Conservation (phyloP, 2,329 filamentous ascomycete species). For the Diaporthe eres region DNA sequence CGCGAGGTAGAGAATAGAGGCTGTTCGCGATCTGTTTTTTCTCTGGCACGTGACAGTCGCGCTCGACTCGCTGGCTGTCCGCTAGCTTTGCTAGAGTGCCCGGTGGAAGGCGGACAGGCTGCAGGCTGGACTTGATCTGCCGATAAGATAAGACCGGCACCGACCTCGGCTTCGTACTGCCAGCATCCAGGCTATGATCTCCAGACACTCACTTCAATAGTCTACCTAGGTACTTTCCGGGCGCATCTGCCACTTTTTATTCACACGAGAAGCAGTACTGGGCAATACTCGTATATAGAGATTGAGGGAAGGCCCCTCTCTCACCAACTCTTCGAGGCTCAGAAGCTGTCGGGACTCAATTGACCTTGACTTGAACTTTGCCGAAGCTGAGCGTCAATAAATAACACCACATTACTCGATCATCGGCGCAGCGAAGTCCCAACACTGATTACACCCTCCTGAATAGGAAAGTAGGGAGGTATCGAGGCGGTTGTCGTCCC, state of each 20-base stretch:
- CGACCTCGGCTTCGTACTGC: not conserved
- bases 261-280: not conserved
- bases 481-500: not conserved
- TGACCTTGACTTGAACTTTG: not conserved
- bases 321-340: too few relatives aligned
- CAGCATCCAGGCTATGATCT: not conserved
- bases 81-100: conserved; percentile 21
- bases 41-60: conserved; percentile 39
- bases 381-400: not conserved
- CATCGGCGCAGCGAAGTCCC: not conserved
- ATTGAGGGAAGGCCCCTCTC: not conserved
- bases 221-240: not conserved
- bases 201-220: not conserved
- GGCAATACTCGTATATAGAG: not conserved
- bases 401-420: not conserved
- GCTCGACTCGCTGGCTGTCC: not conserved
- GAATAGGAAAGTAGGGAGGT: not conserved
- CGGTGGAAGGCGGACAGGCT: not conserved
- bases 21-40: conserved; percentile 41
- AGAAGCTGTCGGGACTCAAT: not conserved
- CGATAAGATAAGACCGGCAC: conserved; percentile 22
- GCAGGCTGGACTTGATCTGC: not conserved
- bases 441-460: not conserved
- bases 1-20: conserved; percentile 29
- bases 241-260: not conserved